Base-by-base conservation (phyloP, 805 yeast genomes). In the Suhomyces tanzawaensis region DNA sequence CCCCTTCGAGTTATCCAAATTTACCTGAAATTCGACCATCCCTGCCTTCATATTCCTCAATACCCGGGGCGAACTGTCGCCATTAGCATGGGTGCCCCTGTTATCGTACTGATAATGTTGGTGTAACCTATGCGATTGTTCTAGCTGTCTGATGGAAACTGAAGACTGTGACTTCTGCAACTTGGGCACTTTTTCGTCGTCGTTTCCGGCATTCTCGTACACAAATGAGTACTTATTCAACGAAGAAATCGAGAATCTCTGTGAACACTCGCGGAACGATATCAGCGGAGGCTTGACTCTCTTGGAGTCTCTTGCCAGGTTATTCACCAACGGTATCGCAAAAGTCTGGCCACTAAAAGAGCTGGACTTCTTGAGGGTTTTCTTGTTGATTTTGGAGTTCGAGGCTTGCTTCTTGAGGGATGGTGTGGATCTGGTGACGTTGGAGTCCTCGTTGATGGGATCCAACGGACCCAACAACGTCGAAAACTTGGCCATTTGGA, bases 1-100 rank as follows among this genome's bases (percentile, higher is more conserved):
- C 14, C 13, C 13, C 37, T 34, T 25, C 30, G 27, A 17, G 38
- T 41, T 41, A 18, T 26, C 26, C 34, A 41, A 34, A 28, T 42
- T 16, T 25, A 47, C 37, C 40, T 47, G 51, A 37, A 46, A 46
- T 37, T 46, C 45, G 4, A 42, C 35, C 47, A 46, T 34, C 8
- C 49, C 49, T 13, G 47, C 44, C 28, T 41, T 36, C 49, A 46
- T 46, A 19, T 32, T 46, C 31, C 40, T 34, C 33, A 41, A 33
- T 13, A 31, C 11, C 26, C 29, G n/a, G 14, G 40, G 40, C n/a
- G 40, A 37, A 12, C 15, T 27, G n/a, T 31, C 38, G n/a, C 17
- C 13, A 16, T 11, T 21, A 7, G 23, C 6, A 9, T 13, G 4
- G 3, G 29, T 14, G 9, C 33, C 26, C 32, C 30, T 32, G 19